Base-by-base conservation (phyloP, 2,329 filamentous ascomycete genomes). In the Scorias spongiosa region DNA sequence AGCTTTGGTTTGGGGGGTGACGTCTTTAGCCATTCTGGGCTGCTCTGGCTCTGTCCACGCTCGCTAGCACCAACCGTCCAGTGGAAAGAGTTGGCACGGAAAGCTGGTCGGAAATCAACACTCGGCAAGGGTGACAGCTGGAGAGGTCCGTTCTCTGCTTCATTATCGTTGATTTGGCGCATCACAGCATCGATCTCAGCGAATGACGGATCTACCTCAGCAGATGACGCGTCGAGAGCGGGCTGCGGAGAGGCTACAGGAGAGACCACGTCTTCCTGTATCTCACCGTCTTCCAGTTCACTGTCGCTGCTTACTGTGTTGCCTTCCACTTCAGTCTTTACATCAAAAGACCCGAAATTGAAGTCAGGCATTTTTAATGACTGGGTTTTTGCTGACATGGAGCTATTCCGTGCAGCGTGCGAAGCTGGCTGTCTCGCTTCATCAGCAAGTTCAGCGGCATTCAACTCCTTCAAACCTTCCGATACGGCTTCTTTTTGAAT, bases 161-260 rank as follows among this genome's bases (percentile, higher is more conserved):
- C 78, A 40, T 71, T 76, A 46, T 80, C 74, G 54, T 86, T 81
- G 54, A 95, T 74, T 47, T 91, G 81, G 50, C 81, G 77, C 86
- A 96, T 94, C 42, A 95, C 79, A 39, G 82, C 85, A 66, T 95
- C 88, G 55, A 95, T 88, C 57, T 95, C 87, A 52, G 89, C 81
- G 53, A 84, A 84, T 0, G 80, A 69, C 29, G 68, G 65, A 42
- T 68, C 59, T 3, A 49, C 42, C 5, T 50, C 48, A n/a, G 20
- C 47, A 12, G 17, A 5, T 5, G 38, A 12, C 5, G 17, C 18
- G 5, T 17, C 12, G 12, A 18, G 38, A 15, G 12, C 14, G 11
- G 38, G 38, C 38, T 40, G 38, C 5, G 38, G 38, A 14, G 38
- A 20, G 20, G 42, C 44, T 4, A 41, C 41, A 15, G 18, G 14